Conservation (phyloP, 352 stramenopile genomes). For the Albugo candida region DNA sequence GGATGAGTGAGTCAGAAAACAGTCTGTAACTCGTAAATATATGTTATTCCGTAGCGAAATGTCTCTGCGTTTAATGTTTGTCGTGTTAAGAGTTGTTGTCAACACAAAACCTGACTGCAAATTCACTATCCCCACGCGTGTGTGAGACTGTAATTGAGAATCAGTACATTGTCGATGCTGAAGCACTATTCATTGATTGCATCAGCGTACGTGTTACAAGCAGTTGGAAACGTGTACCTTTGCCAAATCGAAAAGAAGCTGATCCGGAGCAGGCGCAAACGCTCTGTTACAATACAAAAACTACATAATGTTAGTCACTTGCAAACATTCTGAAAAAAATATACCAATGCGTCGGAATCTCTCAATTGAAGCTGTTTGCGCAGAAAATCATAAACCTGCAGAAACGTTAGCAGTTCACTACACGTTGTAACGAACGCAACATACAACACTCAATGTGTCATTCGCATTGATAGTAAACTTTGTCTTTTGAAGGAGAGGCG, state of each 20-base stretch:
- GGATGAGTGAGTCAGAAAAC: no score
- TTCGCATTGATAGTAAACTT: slow-evolving; percentile 70
- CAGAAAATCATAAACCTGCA: slow-evolving; percentile 67
- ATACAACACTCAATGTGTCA: slow-evolving; percentile 55
- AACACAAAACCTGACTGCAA: no score
- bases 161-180: slow-evolving; percentile 49
- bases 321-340: not conserved
- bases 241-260: slow-evolving; percentile 53
- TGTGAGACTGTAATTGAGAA: slow-evolving; percentile 77
- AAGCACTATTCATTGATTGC: slow-evolving; percentile 27
- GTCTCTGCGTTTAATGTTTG: no score
- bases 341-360: slow-evolving; percentile 45
- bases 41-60: no score
- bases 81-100: no score
- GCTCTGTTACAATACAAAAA: slow-evolving; percentile 81
- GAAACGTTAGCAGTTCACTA: not conserved
- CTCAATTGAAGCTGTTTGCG: slow-evolving; percentile 66
- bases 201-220: not conserved
- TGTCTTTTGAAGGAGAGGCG: slow-evolving; percentile 71
- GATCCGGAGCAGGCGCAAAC: slow-evolving; percentile 64
- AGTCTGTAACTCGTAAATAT: no score
- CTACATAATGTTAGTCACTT: slow-evolving; percentile 10
- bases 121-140: slow-evolving; percentile 43
- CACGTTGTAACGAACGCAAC: slow-evolving; percentile 2
- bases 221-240: slow-evolving; percentile 18